A percentile compares a stretch with the other conserved stretches of the same genome.
phyloP scores from a whole-genome alignment of 306 rosid species.

The Dalbergia cochinchinensis region DNA sequence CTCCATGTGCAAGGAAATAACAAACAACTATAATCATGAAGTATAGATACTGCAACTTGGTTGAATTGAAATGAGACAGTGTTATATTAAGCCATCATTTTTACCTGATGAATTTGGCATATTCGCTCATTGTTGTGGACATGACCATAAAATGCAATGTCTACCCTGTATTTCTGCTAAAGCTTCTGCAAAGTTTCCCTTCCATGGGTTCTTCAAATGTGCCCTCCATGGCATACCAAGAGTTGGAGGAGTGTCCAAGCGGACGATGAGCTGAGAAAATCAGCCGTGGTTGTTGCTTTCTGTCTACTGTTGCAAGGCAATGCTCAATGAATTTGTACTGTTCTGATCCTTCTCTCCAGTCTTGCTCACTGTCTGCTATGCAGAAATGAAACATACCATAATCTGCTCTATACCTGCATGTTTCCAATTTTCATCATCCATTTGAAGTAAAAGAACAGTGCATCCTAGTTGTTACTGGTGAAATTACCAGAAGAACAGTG shows the following conservation, averaged over 20 bases:
- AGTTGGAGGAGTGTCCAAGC: constrained; percentile 75
- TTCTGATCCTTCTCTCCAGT: constrained; percentile 92
- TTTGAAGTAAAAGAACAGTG: not conserved
- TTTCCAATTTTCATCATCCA: constrained; percentile 23
- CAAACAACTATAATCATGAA: not conserved
- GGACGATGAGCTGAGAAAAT: constrained; percentile 88
- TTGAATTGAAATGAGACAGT: not conserved
- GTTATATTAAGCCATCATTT: not conserved
- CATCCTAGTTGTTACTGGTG: not conserved
- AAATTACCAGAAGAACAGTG: not conserved
- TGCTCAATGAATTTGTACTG: constrained; percentile 85
- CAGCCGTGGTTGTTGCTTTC: constrained; percentile 91
- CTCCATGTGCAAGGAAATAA: not conserved
- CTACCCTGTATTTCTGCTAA: constrained; percentile 92
- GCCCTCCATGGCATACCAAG: constrained; percentile 71
- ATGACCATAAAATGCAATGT: constrained; percentile 83
- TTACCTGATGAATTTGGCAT: constrained; percentile 89
- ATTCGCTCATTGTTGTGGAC: constrained; percentile 91
- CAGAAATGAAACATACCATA: constrained; percentile 89
- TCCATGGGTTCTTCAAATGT: constrained; percentile 87
- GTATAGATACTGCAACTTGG: not conserved
- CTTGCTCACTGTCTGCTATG: constrained; percentile 84
- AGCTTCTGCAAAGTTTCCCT: constrained; percentile 82
- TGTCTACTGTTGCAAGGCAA: constrained; percentile 77
- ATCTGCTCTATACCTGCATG: constrained; percentile 73